Percentiles rank a stretch among this genome's conserved stretches.
Conservation (phyloP, 192 early-diverging fungal species). For the Coemansia sp. region DNA sequence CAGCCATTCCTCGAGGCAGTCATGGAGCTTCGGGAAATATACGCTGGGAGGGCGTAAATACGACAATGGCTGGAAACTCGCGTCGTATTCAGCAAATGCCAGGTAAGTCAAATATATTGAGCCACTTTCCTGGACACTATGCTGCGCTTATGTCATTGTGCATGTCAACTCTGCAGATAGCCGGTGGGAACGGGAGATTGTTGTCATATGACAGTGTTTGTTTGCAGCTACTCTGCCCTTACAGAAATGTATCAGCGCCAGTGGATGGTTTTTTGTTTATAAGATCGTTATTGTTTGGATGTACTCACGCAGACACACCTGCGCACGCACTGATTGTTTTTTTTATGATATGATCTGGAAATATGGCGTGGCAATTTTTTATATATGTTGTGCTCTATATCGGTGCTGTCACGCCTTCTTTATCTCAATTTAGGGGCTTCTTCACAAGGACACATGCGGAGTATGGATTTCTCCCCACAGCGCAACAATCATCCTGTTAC, state of each 20-base stretch:
- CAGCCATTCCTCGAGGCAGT: conserved; percentile 14
- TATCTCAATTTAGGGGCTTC: conserved; percentile 8
- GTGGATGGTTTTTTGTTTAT: not conserved
- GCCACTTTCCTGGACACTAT: not conserved
- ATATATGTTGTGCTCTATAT: not conserved
- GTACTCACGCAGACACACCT: not conserved
- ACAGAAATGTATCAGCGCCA: not conserved
- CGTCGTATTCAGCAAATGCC: conserved; percentile 32
- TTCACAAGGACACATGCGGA: conserved; percentile 17
- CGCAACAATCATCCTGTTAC: conserved; percentile 29
- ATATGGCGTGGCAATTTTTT: not conserved
- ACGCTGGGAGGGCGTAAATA: conserved; percentile 28
- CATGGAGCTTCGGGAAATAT: conserved; percentile 5
- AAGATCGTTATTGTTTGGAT: not conserved
- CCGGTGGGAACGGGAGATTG: not conserved
- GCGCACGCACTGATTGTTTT: not conserved
- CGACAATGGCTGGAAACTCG: conserved; percentile 17
- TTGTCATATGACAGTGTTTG: not conserved
- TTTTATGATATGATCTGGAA: not conserved
- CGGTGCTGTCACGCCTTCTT: not conserved
- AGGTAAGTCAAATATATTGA: conserved; percentile 1
- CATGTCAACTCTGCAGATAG: not conserved
- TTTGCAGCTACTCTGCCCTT: not conserved
- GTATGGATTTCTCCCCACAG: conserved; percentile 25
- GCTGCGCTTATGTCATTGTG: not conserved